Evolutionary conservation across 257 asterid species (phyloP).

Genomic region (Capsicum baccatum): DNA sequence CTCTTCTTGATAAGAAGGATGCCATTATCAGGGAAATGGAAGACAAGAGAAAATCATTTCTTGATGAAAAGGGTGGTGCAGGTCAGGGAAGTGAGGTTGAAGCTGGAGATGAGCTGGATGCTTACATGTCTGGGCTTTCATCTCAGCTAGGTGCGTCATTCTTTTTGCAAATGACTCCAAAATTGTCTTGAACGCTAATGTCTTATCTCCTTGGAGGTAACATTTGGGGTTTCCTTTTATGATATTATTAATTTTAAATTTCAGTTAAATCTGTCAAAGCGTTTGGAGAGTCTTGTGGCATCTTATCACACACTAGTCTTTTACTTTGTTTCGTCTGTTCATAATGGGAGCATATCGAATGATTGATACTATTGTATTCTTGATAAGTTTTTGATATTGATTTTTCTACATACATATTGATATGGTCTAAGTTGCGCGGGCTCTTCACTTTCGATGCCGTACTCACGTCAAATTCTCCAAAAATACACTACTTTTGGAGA

Average conservation of each 20-base stretch:
- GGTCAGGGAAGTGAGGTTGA: conserved; percentile 35
- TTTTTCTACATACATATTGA: not conserved
- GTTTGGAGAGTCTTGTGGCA: conserved; percentile 14
- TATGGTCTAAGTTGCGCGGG: no score
- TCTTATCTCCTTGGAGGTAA: conserved; percentile 18
- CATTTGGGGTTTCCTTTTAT: conserved; percentile 2
- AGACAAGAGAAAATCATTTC: conserved; percentile 61
- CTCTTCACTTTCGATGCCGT: no score
- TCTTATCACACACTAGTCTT: not conserved
- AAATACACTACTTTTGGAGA: no score
- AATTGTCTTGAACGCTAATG: not conserved
- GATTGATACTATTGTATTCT: not conserved
- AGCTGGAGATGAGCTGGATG: conserved; percentile 94
- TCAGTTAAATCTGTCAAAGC: not conserved
- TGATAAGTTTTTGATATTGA: no score
- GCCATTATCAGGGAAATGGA: conserved; percentile 64
- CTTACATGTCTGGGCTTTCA: conserved; percentile 90
- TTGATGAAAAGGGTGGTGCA: conserved; percentile 43
- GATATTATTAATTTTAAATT: conserved; percentile 4
- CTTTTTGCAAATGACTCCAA: conserved; percentile 24
- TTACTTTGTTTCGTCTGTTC: not conserved
- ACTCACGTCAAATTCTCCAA: no score
- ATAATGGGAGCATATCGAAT: not conserved
- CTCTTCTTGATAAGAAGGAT: conserved; percentile 94
- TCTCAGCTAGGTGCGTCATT: conserved; percentile 77